phyloP scores from a whole-genome alignment of 1,284 basidiomycete species.

The Boletus calvinii region DNA sequence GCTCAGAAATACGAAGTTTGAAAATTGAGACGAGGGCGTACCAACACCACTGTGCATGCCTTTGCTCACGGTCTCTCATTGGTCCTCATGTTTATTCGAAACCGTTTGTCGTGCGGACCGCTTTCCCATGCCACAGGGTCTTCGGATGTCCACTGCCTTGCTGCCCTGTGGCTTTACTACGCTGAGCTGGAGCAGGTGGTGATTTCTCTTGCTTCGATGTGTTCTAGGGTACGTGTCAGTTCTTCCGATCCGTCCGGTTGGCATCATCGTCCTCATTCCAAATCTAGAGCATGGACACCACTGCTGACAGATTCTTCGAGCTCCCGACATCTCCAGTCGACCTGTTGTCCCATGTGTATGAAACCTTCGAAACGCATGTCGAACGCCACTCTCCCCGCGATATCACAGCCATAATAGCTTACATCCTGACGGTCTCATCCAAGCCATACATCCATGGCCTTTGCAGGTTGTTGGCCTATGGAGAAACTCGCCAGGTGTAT shows the following conservation, averaged over 20 bases:
- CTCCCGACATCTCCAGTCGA: conserved; percentile 45
- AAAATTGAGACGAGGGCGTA: conserved; percentile 38
- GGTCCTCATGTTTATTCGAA: conserved; percentile 50
- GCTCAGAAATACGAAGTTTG: conserved; percentile 4
- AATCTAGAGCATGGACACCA: conserved; percentile 40
- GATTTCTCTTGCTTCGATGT: conserved; percentile 51
- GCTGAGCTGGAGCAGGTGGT: conserved; percentile 50
- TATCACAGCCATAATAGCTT: conserved; percentile 56
- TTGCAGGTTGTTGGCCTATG: conserved; percentile 58
- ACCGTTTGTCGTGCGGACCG: conserved; percentile 40
- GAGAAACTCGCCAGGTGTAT: conserved; percentile 32
- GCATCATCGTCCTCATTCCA: neutral
- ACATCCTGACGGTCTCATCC: conserved; percentile 60
- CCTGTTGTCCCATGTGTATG: conserved; percentile 56
- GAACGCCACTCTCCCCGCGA: conserved; percentile 47
- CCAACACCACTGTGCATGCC: conserved; percentile 57
- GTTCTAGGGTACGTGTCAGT: conserved; percentile 48
- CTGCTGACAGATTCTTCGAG: conserved; percentile 42
- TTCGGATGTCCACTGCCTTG: conserved; percentile 33
- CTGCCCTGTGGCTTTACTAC: conserved; percentile 54
- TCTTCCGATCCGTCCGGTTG: neutral
- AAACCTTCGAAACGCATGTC: conserved; percentile 50
- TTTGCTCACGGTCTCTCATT: conserved; percentile 64
- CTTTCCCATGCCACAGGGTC: conserved; percentile 27
- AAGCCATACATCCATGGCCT: conserved; percentile 57